Evolutionary conservation across 1,139 yeast genomes (phyloP), one percentile per base, ranked within the genome.

Genomic region (Suhomyces panamericanus): DNA sequence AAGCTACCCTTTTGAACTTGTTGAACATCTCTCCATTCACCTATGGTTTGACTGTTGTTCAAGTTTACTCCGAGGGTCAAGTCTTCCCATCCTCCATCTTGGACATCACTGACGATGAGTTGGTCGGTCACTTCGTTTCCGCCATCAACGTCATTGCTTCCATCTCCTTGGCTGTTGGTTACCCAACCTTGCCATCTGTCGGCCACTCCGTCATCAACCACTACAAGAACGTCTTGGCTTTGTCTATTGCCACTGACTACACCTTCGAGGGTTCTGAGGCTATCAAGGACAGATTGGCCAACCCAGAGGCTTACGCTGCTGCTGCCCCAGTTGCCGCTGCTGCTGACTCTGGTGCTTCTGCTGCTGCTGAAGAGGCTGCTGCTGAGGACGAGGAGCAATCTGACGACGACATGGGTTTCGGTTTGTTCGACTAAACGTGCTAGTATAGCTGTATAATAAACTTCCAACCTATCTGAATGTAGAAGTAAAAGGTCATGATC

Each of bases 21-120:
- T 85, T 93, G 81, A 87, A 93, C 95, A 91, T 93, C 74, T 95
- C 99, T 77, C 99, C 99, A 66, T 93, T 93, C 87, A 89, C 99
- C 67, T 93, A 87, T 78, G 99, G 99, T 88, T 79, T 93, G 85
- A 75, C 89, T 69, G 87, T 93, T 70, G 89, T 85, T 68, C 96
- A 89, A 79, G 98, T 93, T 70, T 93, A 87, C 87, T 96, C 90
- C 81, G 85, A 90, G 63, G 99, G 99, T 71, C 96, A 93, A 81
- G 85, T 91, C 67, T 93, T 93, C 95, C 91, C 96, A 77, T 77
- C 97, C 56, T 75, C 89, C 62, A 87, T 93, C 83, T 88, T 93
- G 78, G 99, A 93, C 77, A 91, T 93, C 81, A 89, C 97, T 65
- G 99, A 93, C 72, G 97, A 88, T 52, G 96, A 90, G 80, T 87